Conservation (phyloP, 2,329 filamentous ascomycete species). For the Colletotrichum agaves region DNA sequence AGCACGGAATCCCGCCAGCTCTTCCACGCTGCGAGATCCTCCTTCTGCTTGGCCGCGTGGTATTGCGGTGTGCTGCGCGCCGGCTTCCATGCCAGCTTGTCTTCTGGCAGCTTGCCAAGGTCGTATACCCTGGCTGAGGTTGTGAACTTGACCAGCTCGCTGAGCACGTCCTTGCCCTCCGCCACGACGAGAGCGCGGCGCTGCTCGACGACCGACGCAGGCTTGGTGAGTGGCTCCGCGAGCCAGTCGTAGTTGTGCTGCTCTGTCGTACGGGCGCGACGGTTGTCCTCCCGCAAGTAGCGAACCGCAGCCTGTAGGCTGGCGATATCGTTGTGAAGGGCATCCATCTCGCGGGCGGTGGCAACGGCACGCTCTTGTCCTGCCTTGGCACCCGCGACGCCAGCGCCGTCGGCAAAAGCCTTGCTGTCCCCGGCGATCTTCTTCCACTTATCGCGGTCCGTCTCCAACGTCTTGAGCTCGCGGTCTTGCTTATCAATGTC, state of each 20-base stretch:
- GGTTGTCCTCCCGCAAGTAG: slow-evolving; percentile 75
- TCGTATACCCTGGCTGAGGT: slow-evolving; percentile 67
- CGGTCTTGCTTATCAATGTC: slow-evolving; percentile 75
- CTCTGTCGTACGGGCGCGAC: slow-evolving; percentile 68
- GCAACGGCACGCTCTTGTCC: slow-evolving; percentile 75
- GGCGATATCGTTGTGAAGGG: slow-evolving; percentile 75
- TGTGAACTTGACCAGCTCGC: slow-evolving; percentile 72
- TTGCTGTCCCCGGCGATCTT: slow-evolving; percentile 73
- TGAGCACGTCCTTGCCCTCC: slow-evolving; percentile 72
- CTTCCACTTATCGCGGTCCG: slow-evolving; percentile 77
- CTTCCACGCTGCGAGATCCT: slow-evolving; percentile 72
- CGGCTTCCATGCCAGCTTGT: slow-evolving; percentile 74
- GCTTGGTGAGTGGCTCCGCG: slow-evolving; percentile 66
- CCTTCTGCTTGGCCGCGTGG: slow-evolving; percentile 71
- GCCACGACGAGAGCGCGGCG: slow-evolving; percentile 63
- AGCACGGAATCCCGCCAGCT: slow-evolving; percentile 67
- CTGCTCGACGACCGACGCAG: slow-evolving; percentile 57
- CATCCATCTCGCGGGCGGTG: slow-evolving; percentile 78
- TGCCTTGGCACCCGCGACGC: slow-evolving; percentile 62
- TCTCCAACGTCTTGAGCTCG: slow-evolving; percentile 72
- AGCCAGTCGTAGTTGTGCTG: slow-evolving; percentile 70
- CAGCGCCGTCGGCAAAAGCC: slow-evolving; percentile 62
- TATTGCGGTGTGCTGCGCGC: slow-evolving; percentile 72
- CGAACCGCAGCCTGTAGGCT: slow-evolving; percentile 72
- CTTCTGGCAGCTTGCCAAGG: slow-evolving; percentile 64